Base-by-base conservation (phyloP, 768 basidiomycete genomes). In the Tylopilus intermedius region DNA sequence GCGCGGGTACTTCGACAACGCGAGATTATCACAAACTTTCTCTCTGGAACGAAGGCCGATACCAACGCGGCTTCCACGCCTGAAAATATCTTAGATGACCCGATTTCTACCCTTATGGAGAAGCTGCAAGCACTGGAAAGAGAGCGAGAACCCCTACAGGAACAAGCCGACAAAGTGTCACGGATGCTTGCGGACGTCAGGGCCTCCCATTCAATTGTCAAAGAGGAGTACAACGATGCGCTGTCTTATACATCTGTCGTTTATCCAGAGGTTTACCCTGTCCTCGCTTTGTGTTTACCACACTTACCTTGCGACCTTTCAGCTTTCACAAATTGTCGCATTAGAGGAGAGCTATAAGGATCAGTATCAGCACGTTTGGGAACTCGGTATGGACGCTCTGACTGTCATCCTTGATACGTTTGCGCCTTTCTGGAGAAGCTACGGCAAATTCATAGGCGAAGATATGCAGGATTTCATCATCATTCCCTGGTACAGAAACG, bases 401-500 rank as follows among this genome's bases (percentile, higher is more conserved):
- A 89, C 88, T 0, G 76, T 90, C 51, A 68, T 90, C 45, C 74
- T 90, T 41, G 88, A 89, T 60, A 83, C 81, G 2, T 82, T 90
- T 13, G 81, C 88, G 1, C 88, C 88, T 0, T 80, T 90, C 62
- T 90, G 88, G 88, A 75, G 88, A 56, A 86, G 78, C 32, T 88
- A 90, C 55, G 88, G 88, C 48, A 88, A 86, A 61, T 79, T 80
- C n/a, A 88, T 90, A 47, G 85, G 86, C 30, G 80, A 87, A 62
- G 88, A 90, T 60, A 76, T 88, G 41, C 82, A 83, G 44, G 86
- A 88, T 56, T 90, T 90, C 63, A 79, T 90, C 53, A 86, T 90
- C 59, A 82, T 90, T 53, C 88, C 88, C 7, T 77, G 87, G 60
- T 90, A 90, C 56, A 80, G 88, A 32, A 88, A 90, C 64, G 88